These are phyloP conservation scores for Lactarius vividus DNA, from an alignment of 768 basidiomycete genomes.

Conservation along the genomic window DNA sequence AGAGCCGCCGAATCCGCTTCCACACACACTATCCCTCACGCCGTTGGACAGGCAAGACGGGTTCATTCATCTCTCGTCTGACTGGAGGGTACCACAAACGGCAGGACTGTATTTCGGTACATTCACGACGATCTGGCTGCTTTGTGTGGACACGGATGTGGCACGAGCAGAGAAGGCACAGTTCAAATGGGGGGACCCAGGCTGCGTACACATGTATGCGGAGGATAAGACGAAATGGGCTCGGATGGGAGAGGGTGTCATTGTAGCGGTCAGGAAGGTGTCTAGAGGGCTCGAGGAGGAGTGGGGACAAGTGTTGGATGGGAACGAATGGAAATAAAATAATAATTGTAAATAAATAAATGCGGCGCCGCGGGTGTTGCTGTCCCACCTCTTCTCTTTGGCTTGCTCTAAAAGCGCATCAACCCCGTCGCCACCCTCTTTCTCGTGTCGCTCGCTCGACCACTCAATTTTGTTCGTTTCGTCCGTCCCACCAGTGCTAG, in stretches of 20 bases:
- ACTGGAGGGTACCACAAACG: conserved; percentile 39
- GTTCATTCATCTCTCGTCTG: conserved; percentile 48
- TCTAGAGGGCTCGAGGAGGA: neutral
- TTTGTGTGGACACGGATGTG: conserved; percentile 30
- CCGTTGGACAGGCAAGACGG: conserved; percentile 39
- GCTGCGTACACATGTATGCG: conserved; percentile 28
- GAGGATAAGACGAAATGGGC: conserved; percentile 9
- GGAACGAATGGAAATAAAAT: neutral
- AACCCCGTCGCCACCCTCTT: conserved; percentile 14
- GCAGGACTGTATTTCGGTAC: conserved; percentile 40
- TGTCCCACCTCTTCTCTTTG: neutral
- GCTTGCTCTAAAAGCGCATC: conserved; percentile 2
- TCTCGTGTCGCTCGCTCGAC: conserved; percentile 27
- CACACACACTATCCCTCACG: conserved; percentile 22
- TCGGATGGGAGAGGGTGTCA: conserved; percentile 20
- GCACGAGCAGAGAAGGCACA: conserved; percentile 27
- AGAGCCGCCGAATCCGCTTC: conserved; percentile 32
- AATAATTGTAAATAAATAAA: neutral
- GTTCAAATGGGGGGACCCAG: conserved; percentile 33
- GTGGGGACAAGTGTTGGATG: conserved; percentile 11
- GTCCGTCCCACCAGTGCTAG: conserved; percentile 17
- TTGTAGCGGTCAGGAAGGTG: conserved; percentile 10
- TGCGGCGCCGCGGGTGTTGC: neutral
- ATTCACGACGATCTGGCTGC: conserved; percentile 31
- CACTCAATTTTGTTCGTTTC: conserved; percentile 31